phyloP scores from a whole-genome alignment of 192 early-diverging fungal species.

The Kappamyces sp. region DNA sequence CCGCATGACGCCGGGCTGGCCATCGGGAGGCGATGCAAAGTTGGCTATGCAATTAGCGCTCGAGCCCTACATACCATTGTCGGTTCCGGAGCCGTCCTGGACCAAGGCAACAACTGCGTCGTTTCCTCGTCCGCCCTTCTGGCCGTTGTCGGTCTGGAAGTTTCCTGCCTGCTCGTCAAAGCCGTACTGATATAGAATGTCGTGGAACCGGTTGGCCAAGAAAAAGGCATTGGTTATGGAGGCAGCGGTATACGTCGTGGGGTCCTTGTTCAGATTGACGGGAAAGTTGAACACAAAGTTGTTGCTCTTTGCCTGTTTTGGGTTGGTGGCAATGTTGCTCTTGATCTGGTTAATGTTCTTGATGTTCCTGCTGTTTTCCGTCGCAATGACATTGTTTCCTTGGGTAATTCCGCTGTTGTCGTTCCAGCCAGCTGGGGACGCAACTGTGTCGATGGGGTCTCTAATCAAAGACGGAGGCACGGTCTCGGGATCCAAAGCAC shows the following conservation, averaged over 20 bases:
- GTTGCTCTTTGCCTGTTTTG: constrained; percentile 2
- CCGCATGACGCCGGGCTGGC: constrained; percentile 41
- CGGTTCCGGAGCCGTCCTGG: constrained; percentile 45
- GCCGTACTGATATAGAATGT: constrained; percentile 61
- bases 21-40: constrained; percentile 58
- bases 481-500: not conserved
- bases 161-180: constrained; percentile 60
- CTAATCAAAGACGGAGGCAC: not conserved
- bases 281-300: constrained; percentile 39
- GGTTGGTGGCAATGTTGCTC: constrained; percentile 24
- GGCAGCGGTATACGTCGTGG: constrained; percentile 38
- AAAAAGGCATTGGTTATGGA: constrained; percentile 51
- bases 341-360: constrained; percentile 17
- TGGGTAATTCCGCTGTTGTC: constrained; percentile 21
- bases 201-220: constrained; percentile 51
- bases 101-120: constrained; percentile 55
- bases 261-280: constrained; percentile 18
- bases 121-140: constrained; percentile 24
- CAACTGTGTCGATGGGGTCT: constrained; percentile 19
- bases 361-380: constrained; percentile 19
- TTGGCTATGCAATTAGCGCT: constrained; percentile 42
- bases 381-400: constrained; percentile 50
- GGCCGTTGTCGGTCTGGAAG: constrained; percentile 50
- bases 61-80: not conserved
- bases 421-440: constrained; percentile 26